Conservation (phyloP, 208 protist species). For the Crithidia brevicula region DNA sequence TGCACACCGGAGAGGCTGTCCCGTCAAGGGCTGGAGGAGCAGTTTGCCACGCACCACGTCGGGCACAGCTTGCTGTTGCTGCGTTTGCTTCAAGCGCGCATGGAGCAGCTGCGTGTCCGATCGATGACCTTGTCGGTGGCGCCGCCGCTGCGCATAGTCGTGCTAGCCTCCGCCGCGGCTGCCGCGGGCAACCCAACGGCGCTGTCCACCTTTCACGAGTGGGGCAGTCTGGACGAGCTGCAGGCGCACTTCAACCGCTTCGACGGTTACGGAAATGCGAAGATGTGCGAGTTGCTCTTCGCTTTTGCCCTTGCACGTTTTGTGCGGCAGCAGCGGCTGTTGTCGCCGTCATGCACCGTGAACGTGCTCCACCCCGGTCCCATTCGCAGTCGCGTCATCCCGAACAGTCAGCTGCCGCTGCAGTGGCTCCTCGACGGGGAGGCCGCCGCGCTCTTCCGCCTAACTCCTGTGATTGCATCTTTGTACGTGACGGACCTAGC, state of each 20-base stretch:
- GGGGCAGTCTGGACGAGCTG: slow-evolving; percentile 27
- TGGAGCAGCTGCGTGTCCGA: slow-evolving; percentile 11
- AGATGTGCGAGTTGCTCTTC: slow-evolving; percentile 78
- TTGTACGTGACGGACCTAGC: slow-evolving; percentile 68
- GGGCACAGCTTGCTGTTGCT: slow-evolving; percentile 68
- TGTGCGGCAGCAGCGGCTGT: slow-evolving; percentile 38
- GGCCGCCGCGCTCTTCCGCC: slow-evolving; percentile 41
- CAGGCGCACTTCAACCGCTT: slow-evolving; percentile 38
- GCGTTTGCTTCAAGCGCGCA: slow-evolving; percentile 47
- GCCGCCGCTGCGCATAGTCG: slow-evolving; percentile 55
- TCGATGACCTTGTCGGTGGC: slow-evolving; percentile 16
- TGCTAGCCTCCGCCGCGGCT: slow-evolving; percentile 52
- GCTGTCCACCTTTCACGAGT: slow-evolving; percentile 39
- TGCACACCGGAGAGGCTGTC: slow-evolving; percentile 42
- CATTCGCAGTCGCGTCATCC: slow-evolving; percentile 43
- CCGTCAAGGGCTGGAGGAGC: slow-evolving; percentile 56
- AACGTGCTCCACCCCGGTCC: slow-evolving; percentile 64
- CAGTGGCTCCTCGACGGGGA: slow-evolving; percentile 45
- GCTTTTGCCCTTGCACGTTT: slow-evolving; percentile 60
- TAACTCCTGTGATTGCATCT: slow-evolving; percentile 59
- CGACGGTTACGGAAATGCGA: slow-evolving; percentile 50
- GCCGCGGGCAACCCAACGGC: slow-evolving; percentile 38
- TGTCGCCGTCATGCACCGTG: slow-evolving; percentile 51
- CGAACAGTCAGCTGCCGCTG: slow-evolving; percentile 49
- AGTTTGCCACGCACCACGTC: slow-evolving; percentile 63